phyloP scores from a whole-genome alignment of 164 flowering plant genomes.

The Malania oleifera region DNA sequence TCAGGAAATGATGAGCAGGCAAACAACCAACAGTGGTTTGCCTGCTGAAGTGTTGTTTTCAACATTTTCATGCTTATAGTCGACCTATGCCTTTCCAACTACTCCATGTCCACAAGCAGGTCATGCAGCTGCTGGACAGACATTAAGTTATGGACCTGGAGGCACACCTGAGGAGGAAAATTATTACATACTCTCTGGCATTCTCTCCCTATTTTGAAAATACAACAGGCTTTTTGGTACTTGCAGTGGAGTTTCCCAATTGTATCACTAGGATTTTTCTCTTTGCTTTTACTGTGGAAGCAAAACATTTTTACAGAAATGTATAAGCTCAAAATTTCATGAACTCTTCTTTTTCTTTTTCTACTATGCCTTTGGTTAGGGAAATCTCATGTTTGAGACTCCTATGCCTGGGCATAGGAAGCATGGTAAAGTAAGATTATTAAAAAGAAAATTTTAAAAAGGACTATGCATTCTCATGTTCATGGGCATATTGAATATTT shows the following conservation, averaged over 20 bases:
- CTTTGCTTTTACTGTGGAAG: not conserved
- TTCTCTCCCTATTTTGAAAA: no score
- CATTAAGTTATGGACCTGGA: not conserved
- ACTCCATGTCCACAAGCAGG: not conserved
- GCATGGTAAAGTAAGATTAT: no score
- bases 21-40: constrained; percentile 12
- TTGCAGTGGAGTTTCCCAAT: not conserved
- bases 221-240: not conserved
- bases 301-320: no score
- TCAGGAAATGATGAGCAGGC: constrained; percentile 5
- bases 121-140: not conserved
- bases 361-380: no score
- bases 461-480: no score
- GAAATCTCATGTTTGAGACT: no score
- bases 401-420: no score
- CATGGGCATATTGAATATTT: no score
- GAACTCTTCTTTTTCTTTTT: no score
- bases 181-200: no score
- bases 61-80: constrained; percentile 14
- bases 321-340: no score
- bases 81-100: constrained; percentile 9
- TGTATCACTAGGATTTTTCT: not conserved
- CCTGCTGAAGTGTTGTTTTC: constrained; percentile 13
- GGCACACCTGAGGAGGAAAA: not conserved
- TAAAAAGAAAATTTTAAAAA: no score